phyloP scores from a whole-genome alignment of 139 green algal genomes.

The Helicosporidium sp. region DNA sequence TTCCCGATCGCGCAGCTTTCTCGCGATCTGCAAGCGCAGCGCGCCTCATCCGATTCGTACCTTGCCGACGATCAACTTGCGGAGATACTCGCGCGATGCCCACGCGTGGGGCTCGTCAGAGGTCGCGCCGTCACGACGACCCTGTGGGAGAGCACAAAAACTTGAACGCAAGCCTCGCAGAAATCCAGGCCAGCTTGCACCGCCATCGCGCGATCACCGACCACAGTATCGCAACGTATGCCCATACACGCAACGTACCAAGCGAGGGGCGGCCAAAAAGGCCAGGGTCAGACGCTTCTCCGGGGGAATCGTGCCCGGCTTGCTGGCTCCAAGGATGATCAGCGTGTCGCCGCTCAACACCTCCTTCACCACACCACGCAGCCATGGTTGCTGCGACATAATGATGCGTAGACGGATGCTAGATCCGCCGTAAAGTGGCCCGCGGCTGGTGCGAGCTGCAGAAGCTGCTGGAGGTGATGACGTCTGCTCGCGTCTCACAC shows the following conservation, averaged over 20 bases:
- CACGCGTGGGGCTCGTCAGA: constrained; percentile 86
- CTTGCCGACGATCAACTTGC: constrained; percentile 71
- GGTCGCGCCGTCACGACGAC: constrained; percentile 62
- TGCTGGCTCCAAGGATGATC: constrained; percentile 37
- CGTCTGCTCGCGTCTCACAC: too few species aligned
- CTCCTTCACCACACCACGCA: constrained; percentile 50
- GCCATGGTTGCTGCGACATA: constrained; percentile 4
- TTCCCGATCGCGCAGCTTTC: too few species aligned
- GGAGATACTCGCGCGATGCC: constrained; percentile 72
- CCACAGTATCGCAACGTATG: too few species aligned
- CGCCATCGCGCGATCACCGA: too few species aligned
- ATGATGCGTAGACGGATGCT: not conserved
- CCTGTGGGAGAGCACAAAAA: constrained; percentile 32
- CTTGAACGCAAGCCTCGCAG: too few species aligned
- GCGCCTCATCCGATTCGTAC: too few species aligned
- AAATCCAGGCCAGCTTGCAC: too few species aligned
- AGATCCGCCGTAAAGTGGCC: too few species aligned
- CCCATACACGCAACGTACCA: constrained; percentile 55
- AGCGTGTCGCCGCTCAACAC: constrained; percentile 71
- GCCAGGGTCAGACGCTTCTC: constrained; percentile 86
- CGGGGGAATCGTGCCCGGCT: constrained; percentile 32
- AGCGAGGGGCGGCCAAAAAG: constrained; percentile 58
- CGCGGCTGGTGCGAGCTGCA: not conserved
- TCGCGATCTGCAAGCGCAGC: too few species aligned
- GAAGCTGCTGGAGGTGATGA: not conserved